A percentile compares a stretch with the other conserved stretches of the same genome.
Conservation (phyloP, 495 filamentous ascomycete genomes). For the Talaromyces wortmannii region DNA sequence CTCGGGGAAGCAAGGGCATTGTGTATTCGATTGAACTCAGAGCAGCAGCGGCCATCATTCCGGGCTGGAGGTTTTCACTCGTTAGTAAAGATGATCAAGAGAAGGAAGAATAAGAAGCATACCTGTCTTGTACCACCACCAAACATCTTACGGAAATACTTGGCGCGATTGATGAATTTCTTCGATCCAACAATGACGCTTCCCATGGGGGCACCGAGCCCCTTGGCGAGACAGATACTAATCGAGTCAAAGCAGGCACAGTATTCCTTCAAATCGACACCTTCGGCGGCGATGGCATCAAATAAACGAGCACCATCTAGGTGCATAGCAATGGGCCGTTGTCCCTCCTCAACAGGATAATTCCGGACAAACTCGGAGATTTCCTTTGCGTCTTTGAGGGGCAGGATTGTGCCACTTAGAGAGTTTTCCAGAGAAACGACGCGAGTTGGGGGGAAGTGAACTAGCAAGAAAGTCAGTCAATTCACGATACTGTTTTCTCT, state of each 20-base stretch:
- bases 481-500: background rate
- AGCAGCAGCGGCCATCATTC: slow-evolving; percentile 24
- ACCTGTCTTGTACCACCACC: slow-evolving; percentile 67
- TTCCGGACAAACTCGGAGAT: slow-evolving; percentile 56
- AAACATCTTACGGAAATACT: slow-evolving; percentile 63
- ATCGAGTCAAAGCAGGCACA: slow-evolving; percentile 60
- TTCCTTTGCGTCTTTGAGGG: slow-evolving; percentile 50
- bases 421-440: slow-evolving; percentile 72
- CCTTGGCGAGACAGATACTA: slow-evolving; percentile 69
- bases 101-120: background rate
- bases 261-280: slow-evolving; percentile 52
- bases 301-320: slow-evolving; percentile 70
- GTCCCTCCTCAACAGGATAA: slow-evolving; percentile 19
- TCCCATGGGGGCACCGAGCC: slow-evolving; percentile 70
- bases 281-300: slow-evolving; percentile 50
- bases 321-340: slow-evolving; percentile 49
- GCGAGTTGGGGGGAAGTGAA: slow-evolving; percentile 60
- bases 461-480: background rate
- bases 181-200: slow-evolving; percentile 55
- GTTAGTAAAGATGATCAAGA: background rate
- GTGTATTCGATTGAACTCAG: slow-evolving; percentile 29
- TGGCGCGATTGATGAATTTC: slow-evolving; percentile 50
- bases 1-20: slow-evolving; percentile 6
- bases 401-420: slow-evolving; percentile 60
- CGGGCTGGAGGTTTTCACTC: slow-evolving; percentile 11